phyloP scores from a whole-genome alignment of 352 stramenopile species.

The Aphanomyces astaci region DNA sequence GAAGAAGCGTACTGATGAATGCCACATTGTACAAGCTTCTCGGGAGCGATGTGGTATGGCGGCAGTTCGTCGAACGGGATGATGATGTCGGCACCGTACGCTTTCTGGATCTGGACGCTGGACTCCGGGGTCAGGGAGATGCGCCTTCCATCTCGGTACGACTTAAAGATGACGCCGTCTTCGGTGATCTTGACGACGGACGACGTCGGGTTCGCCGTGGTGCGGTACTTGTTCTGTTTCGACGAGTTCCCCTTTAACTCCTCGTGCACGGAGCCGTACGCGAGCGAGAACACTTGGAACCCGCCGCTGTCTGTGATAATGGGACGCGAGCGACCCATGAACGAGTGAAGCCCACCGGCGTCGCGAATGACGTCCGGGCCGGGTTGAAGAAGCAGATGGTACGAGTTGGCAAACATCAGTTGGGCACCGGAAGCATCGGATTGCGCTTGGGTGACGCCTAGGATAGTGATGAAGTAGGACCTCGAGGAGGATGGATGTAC shows the following conservation, averaged over 20 bases:
- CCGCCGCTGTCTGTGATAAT: conserved; percentile 85
- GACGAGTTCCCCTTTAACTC: conserved; percentile 43
- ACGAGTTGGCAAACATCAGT: conserved; percentile 82
- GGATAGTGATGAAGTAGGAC: neutral
- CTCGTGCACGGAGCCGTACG: conserved; percentile 61
- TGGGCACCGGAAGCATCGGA: conserved; percentile 46
- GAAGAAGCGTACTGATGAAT: too few relatives aligned
- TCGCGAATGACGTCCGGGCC: conserved; percentile 61
- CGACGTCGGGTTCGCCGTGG: neutral
- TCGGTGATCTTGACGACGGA: conserved; percentile 62
- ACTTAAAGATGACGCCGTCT: conserved; percentile 65
- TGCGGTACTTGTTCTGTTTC: conserved; percentile 17
- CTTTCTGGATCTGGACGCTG: conserved; percentile 74
- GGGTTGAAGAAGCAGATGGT: conserved; percentile 83
- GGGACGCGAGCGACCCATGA: conserved; percentile 52
- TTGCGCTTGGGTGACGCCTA: conserved; percentile 18
- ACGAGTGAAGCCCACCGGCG: conserved; percentile 80
- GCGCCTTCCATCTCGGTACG: conserved; percentile 69
- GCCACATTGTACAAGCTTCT: conserved; percentile 5
- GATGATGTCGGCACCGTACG: conserved; percentile 81
- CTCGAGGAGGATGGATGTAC: conserved; percentile 32
- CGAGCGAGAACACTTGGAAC: conserved; percentile 60
- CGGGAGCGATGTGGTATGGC: conserved; percentile 15
- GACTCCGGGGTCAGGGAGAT: conserved; percentile 73
- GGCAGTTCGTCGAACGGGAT: conserved; percentile 76